Base-by-base conservation (phyloP, 495 filamentous ascomycete species). In the Podospora appendiculata region DNA sequence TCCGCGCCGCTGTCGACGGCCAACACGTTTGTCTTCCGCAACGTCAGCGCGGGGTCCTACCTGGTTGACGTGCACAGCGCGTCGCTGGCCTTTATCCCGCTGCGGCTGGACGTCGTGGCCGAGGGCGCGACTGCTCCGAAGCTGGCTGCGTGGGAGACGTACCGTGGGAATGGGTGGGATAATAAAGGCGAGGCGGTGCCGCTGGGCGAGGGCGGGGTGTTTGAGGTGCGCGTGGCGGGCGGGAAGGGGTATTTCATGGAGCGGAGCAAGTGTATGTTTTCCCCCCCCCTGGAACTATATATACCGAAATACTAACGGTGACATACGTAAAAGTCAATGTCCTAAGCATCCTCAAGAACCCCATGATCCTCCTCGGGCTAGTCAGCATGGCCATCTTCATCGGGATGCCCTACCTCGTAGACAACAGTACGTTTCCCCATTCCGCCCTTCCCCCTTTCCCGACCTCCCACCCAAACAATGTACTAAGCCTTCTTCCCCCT, bases 291-390 rank as follows among this genome's bases (percentile, higher is more conserved):
- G 13, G 10, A 25, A 33, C 19, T n/a, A n/a, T n/a, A n/a, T n/a
- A n/a, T 43, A 6, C 17, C 41, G 41, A 43, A 10, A 10, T 8
- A 43, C 41, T 43, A 8, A 14, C n/a, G 7, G n/a, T n/a, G n/a
- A n/a, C n/a, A n/a, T 36, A 36, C 36, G 35, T 34, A 6, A 13
- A 14, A 76, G 74, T 75, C 68, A 75, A 69, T 55, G 56, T 78
- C 52, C 56, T 96, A 50, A 76, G 79, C 55, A 80, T 97, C 41
- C 75, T 97, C 58, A 88, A 88, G 69, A 96, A 86, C 61, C 93
- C 93, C 4, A 97, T 97, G 88, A 95, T 98, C 51, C 71, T 98
- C 42, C 80, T 98, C 69, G 88, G 86, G 11, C 64, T 95, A 17
- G 83, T 92, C 18, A 87, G 84, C 33, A 75, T 96, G 75, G 83